phyloP scores from a whole-genome alignment of 148 eudicot genomes.

The Heliosperma pusillum region DNA sequence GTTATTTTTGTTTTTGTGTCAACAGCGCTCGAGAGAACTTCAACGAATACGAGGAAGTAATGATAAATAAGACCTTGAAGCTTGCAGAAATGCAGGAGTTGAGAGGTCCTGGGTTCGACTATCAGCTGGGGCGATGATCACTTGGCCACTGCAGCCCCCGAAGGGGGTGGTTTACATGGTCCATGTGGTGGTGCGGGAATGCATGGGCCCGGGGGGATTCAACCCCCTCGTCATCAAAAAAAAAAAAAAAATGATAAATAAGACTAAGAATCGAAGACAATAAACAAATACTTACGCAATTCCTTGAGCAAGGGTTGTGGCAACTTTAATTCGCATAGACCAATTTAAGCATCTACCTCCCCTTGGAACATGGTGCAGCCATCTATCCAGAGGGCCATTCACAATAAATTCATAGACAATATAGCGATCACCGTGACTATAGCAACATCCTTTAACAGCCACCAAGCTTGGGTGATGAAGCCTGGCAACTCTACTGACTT shows the following conservation, averaged over 20 bases:
- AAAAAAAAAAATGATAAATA: no score
- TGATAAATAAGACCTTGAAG: no score
- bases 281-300: slow-evolving; percentile 62
- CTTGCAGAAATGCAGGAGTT: no score
- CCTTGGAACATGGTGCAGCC: slow-evolving; percentile 90
- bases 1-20: no score
- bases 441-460: slow-evolving; percentile 88
- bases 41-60: not conserved
- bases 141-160: no score
- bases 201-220: no score
- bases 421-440: slow-evolving; percentile 90
- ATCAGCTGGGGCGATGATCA: no score
- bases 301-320: slow-evolving; percentile 92
- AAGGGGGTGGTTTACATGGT: no score
- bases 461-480: slow-evolving; percentile 88
- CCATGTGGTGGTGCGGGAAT: no score
- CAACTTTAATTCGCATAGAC: slow-evolving; percentile 84
- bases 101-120: no score
- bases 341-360: slow-evolving; percentile 91
- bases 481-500: slow-evolving; percentile 84
- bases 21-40: not conserved
- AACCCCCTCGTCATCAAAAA: no score
- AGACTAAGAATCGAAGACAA: slow-evolving; percentile 7
- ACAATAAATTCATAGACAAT: slow-evolving; percentile 80
- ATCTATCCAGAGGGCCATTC: slow-evolving; percentile 86